phyloP scores from a whole-genome alignment of 2,329 filamentous ascomycete species.

The Stachybotrys chartarum region DNA sequence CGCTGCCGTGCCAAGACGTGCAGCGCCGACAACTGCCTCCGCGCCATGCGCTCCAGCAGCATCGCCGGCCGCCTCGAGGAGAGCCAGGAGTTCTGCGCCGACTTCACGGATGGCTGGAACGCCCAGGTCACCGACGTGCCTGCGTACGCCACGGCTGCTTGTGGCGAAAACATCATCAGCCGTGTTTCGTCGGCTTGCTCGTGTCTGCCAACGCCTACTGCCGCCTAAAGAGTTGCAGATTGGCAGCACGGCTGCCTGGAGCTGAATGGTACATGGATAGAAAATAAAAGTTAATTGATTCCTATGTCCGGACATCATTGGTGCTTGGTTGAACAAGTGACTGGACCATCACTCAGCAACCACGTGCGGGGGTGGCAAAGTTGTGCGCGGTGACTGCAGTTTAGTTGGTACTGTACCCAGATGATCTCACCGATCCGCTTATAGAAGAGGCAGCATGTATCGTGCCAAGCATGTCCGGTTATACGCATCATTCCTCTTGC shows the following conservation, averaged over 20 bases:
- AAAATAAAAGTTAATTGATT: too few relatives aligned
- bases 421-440: too few relatives aligned
- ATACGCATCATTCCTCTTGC: too few relatives aligned
- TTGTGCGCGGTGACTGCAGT: too few relatives aligned
- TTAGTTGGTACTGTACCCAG: too few relatives aligned
- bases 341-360: too few relatives aligned
- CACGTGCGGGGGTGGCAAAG: too few relatives aligned
- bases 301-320: too few relatives aligned
- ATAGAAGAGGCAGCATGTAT: too few relatives aligned
- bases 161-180: constrained; percentile 1
- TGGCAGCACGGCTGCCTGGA: neutral
- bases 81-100: constrained; percentile 2
- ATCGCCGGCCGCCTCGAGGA: neutral
- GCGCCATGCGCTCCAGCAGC: neutral
- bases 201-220: neutral
- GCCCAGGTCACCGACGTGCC: neutral
- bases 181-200: constrained; percentile 1
- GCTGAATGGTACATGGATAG: neutral
- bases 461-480: too few relatives aligned
- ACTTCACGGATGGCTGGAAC: neutral
- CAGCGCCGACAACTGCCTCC: constrained; percentile 2
- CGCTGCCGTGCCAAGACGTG: neutral
- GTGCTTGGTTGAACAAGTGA: too few relatives aligned
- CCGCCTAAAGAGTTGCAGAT: neutral
- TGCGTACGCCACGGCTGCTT: neutral